These are phyloP conservation scores for Tilletia horrida DNA, from an alignment of 1,284 basidiomycete genomes.

Conservation along the genomic window DNA sequence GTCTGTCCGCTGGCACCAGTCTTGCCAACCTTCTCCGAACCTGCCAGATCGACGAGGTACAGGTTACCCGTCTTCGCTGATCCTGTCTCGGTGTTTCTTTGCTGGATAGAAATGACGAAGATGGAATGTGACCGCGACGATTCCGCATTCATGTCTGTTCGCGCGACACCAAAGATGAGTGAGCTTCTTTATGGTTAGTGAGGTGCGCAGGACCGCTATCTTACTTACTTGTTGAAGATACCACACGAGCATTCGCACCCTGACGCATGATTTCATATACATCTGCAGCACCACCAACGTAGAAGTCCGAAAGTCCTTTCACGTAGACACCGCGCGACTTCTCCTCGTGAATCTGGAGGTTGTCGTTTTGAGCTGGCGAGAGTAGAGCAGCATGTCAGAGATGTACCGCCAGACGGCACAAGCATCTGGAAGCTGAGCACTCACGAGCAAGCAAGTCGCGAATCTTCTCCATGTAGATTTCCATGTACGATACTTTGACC, in stretches of 20 bases:
- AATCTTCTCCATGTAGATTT: slow-evolving; percentile 97
- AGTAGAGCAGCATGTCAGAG: slow-evolving; percentile 8
- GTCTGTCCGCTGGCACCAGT: slow-evolving; percentile 98
- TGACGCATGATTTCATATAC: slow-evolving; percentile 99
- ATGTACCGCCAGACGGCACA: background rate
- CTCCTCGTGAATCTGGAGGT: slow-evolving; percentile 97
- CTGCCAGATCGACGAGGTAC: slow-evolving; percentile 96
- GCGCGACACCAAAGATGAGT: background rate
- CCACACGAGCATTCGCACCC: slow-evolving; percentile 82
- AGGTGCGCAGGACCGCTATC: background rate
- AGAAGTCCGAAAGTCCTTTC: slow-evolving; percentile 95
- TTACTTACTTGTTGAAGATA: slow-evolving; percentile 74
- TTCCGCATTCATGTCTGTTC: slow-evolving; percentile 89
- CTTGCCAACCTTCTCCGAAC: slow-evolving; percentile 99
- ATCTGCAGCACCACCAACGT: slow-evolving; percentile 73
- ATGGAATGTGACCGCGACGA: slow-evolving; percentile 98
- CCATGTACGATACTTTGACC: slow-evolving; percentile 99
- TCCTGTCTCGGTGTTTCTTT: slow-evolving; percentile 91
- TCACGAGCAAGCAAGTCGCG: slow-evolving; percentile 90
- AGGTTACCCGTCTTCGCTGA: slow-evolving; percentile 94
- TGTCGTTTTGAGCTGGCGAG: slow-evolving; percentile 87
- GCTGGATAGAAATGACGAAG: slow-evolving; percentile 94
- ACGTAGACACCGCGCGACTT: slow-evolving; percentile 97
- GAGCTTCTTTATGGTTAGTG: background rate
- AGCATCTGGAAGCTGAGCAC: slow-evolving; percentile 53